Conservation (phyloP, 208 protist genomes). For the Wallacemonas sp. region DNA sequence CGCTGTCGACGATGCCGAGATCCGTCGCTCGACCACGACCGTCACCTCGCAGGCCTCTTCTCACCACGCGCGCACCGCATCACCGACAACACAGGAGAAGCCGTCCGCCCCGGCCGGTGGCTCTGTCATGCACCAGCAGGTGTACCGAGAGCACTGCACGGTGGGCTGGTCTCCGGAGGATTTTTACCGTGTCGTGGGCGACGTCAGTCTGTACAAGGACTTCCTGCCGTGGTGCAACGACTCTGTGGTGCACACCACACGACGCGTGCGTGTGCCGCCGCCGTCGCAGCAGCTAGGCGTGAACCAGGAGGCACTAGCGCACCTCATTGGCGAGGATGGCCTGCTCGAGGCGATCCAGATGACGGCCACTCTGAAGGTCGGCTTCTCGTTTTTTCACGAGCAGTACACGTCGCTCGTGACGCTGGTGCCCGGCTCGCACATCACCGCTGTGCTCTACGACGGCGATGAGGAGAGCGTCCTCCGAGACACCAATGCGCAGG, state of each 20-base stretch:
- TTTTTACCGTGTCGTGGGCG: slow-evolving; percentile 74
- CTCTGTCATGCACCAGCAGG: slow-evolving; percentile 32
- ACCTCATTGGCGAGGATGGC: slow-evolving; percentile 18
- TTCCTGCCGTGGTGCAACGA: slow-evolving; percentile 85
- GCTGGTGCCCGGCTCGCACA: slow-evolving; percentile 45
- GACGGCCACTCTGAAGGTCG: slow-evolving; percentile 68
- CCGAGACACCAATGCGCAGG: not conserved
- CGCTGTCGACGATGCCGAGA: no score
- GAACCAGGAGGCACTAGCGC: not conserved
- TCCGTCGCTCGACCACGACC: not conserved
- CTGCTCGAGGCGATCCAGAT: slow-evolving; percentile 53
- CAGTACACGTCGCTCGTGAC: slow-evolving; percentile 75
- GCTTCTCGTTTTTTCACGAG: slow-evolving; percentile 79
- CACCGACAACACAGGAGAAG: no score
- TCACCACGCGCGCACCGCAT: no score
- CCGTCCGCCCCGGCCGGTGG: not conserved
- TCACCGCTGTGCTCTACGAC: slow-evolving; percentile 62
- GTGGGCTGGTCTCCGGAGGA: slow-evolving; percentile 73
- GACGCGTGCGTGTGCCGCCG: slow-evolving; percentile 16
- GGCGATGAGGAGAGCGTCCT: slow-evolving; percentile 18
- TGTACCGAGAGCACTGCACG: slow-evolving; percentile 78
- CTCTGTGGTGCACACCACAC: slow-evolving; percentile 53
- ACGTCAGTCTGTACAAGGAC: slow-evolving; percentile 67
- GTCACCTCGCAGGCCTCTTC: not conserved
- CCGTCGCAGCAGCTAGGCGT: not conserved